These are phyloP conservation scores for Diplogelasinospora grovesii DNA, from an alignment of 495 filamentous ascomycete genomes.

Conservation along the genomic window DNA sequence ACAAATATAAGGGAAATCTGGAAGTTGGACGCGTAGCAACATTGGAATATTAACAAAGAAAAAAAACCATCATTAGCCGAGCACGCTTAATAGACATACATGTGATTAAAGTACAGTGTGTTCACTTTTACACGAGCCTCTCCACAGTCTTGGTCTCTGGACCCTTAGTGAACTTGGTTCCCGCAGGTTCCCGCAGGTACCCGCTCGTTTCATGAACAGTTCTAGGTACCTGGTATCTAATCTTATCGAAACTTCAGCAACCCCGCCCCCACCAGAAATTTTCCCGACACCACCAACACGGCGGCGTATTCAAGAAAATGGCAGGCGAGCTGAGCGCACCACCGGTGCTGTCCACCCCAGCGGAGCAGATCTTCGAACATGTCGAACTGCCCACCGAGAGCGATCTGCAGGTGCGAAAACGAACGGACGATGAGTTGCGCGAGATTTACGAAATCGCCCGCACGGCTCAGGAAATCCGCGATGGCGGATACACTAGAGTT, in stretches of 20 bases:
- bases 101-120: no score
- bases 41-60: no score
- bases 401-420: conserved; percentile 29
- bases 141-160: no score
- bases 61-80: no score
- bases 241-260: conserved; percentile 1
- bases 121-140: no score
- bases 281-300: background rate
- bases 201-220: no score
- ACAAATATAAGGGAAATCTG: no score
- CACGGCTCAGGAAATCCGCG: conserved; percentile 67
- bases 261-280: conserved; percentile 12
- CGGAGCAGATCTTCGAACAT: conserved; percentile 66
- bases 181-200: no score
- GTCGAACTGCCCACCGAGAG: conserved; percentile 34
- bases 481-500: conserved; percentile 65
- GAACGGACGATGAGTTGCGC: conserved; percentile 64
- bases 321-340: conserved; percentile 38
- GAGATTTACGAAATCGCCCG: conserved; percentile 81
- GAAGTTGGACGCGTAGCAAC: no score
- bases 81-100: no score
- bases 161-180: no score
- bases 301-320: conserved; percentile 21
- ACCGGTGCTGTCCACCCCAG: conserved; percentile 84
- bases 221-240: no score